Evolutionary conservation across 2,329 filamentous ascomycete genomes (phyloP), one percentile per base, ranked within the genome.

Genomic region (Mariannaea sp.): DNA sequence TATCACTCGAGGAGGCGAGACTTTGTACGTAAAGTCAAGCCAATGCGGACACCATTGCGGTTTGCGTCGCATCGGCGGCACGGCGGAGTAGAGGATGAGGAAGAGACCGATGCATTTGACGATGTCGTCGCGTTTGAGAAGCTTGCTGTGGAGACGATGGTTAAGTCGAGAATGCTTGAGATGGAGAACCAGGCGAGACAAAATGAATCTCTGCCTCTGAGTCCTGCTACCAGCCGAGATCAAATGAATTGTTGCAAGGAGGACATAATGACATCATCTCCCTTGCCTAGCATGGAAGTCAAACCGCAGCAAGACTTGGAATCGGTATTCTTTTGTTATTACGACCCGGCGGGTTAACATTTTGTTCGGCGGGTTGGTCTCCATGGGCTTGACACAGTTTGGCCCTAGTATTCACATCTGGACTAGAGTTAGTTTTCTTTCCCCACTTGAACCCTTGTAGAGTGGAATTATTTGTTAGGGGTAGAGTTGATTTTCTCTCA

Each of bases 21-120:
- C 13, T 45, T 45, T 45, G 42, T 45, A 29, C 42, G 42, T 29
- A 45, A 45, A 29, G 24, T 45, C 42, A 45, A 45, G 29, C 12
- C 29, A 33, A 29, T 24, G 9, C 42, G 7, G 42, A 45, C 42
- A 19, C 42, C 42, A 29, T 12, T 45, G 42, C 42, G 42, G 42
- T 45, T 45, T 45, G 42, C 42, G 12, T 35, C 42, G 42, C 42
- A 45, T 35, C 27, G 42, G 13, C 42, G 42, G 12, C 29, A n/a
- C 19, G 22, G 13, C 13, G 30, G 30, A 33, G 30, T 24, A 20
- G 42, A 45, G 30, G 42, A 45, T 9, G 42, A 45, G 2, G 42
- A 45, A 29, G 42, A 45, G 30, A 17, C 17, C 14, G 42, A 45
- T 10, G 30, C 17, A 7, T 45, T 45, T 45, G 42, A 45, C 14